Evolutionary conservation across 139 green algal genomes (phyloP).

Genomic region (Penium margaritaceum): DNA sequence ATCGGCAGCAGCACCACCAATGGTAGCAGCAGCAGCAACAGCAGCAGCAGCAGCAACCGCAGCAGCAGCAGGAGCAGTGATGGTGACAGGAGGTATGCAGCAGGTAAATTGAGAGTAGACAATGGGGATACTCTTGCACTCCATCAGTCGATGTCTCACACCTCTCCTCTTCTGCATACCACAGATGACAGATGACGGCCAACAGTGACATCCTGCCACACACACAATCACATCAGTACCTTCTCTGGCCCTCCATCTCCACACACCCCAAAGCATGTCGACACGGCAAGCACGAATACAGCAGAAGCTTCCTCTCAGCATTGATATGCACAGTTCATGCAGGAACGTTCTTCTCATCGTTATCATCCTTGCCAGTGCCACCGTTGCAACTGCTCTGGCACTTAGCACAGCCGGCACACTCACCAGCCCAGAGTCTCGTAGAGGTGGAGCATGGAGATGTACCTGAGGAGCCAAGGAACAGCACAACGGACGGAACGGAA

Average conservation of each 20-base stretch:
- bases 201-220: no score
- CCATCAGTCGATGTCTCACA: slow-evolving; percentile 62
- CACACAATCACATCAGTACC: no score
- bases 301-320: not conserved
- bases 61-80: slow-evolving; percentile 2
- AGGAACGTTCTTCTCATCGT: not conserved
- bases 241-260: not conserved
- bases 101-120: slow-evolving; percentile 5
- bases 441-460: slow-evolving; percentile 85
- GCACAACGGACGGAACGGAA: not conserved
- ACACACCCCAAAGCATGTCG: not conserved
- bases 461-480: slow-evolving; percentile 16
- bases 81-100: not conserved
- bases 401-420: no score
- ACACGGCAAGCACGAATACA: not conserved
- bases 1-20: no score
- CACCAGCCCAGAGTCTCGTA: slow-evolving; percentile 57
- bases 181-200: no score
- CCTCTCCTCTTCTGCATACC: no score
- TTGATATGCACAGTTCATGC: not conserved
- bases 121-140: slow-evolving; percentile 65
- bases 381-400: no score
- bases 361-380: not conserved
- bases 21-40: no score
- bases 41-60: not conserved